Base-by-base conservation (phyloP, 2,329 filamentous ascomycete genomes). In the Colletotrichum filicis region DNA sequence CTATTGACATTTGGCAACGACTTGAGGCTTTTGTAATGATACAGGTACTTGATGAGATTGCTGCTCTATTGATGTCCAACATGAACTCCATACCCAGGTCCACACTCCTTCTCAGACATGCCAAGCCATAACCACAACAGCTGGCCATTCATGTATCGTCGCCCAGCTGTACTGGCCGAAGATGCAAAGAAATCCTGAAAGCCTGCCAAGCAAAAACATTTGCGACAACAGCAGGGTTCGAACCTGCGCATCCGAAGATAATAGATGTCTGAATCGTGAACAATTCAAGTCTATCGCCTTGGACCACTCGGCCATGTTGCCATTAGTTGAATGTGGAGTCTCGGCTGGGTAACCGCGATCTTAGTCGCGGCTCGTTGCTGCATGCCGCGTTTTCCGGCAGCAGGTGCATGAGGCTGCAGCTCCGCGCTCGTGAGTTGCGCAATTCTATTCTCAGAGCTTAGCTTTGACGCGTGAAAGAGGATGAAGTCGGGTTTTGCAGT, bases 401-500 rank as follows among this genome's bases (percentile, higher is more conserved):
- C 4, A 49, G 42, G 16, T 49, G 42, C 42, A 49, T 49, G 19
- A 22, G 19, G 8, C 1, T 49, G 42, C 42, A 22, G 42, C 42
- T 22, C 42, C 42, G 3, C 16, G 37, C 37, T 42, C 2, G 16
- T 8, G 1, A 42, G 5, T 19, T 14, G 16, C 14, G 16, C 0
- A 5, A 19, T 19, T 3, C 5, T 19, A 5, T 19, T 42, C 16
- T 19, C 2, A 19, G 16, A 16, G 6, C 37, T 19, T 6, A 2
- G 0, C 3, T 42, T 8, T 42, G 0, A 19, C 14, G 8, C 3
- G 6, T 1, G 14, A 42, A 42, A 19, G 7, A 32, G 30, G 2
- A 9, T 4, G 4, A 32, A 32, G 24, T 32, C 9, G 3, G 30
- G 3, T 32, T 1, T 32, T 4, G 30, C 0, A 19, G 16, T 19